Base-by-base conservation (phyloP, 2,329 filamentous ascomycete species). In the Aspergillus quadricinctus region DNA sequence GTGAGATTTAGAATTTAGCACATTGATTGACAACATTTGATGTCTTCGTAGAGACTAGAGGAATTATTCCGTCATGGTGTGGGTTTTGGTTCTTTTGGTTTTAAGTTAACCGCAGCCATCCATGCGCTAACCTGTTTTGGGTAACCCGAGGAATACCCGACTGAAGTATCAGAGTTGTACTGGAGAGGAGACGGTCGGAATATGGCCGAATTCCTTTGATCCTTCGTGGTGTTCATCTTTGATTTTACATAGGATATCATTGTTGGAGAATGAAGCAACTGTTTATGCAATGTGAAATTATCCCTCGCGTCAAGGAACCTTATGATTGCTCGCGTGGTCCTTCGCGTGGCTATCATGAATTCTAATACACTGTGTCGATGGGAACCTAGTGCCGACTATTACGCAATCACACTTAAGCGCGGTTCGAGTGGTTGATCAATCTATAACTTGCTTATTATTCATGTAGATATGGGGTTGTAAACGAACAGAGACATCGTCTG, bases 401-500 rank as follows among this genome's bases (percentile, higher is more conserved):
- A 57, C 46, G n/a, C 29, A 21, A 40, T 40, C 54, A 7, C 35
- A 41, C 50, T 25, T 37, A 29, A n/a, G 52, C 3, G 7, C 48
- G 7, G 31, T 48, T 35, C 23, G 41, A 37, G 9, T 35, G 10
- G 29, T 11, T 31, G 29, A 11, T 31, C 10, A 31, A 11, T 11
- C 11, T 11, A 31, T 11, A 11, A 35, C 28, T 48, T 53, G 57
- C n/a, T n/a, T n/a, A 53, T 61, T 55, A 59, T 57, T 59, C 55
- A 61, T 50, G 55, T n/a, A n/a, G 56, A 63, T 60, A 58, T 55
- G 55, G 61, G 59, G 61, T 54, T 53, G 9, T n/a, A n/a, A n/a
- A n/a, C n/a, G n/a, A n/a, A n/a, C n/a, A n/a, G n/a, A n/a, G 23
- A 23, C 23, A 23, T 23, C 23, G 23, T 23, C 23, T 3, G 23